These are phyloP conservation scores for Trametes gibbosa DNA, from an alignment of 768 basidiomycete species.

Conservation along the genomic window DNA sequence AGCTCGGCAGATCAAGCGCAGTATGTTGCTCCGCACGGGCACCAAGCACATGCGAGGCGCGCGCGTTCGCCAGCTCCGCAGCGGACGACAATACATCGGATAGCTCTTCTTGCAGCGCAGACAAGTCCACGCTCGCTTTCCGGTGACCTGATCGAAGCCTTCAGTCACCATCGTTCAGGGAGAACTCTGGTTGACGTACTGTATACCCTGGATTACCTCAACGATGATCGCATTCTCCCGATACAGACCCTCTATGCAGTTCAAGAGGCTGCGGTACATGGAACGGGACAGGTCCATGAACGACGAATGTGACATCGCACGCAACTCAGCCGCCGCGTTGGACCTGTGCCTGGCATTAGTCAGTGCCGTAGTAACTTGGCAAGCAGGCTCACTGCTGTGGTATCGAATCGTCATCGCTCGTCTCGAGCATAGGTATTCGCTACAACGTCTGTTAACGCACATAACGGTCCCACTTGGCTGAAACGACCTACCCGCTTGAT, in stretches of 20 bases:
- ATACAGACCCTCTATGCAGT: slow-evolving; percentile 66
- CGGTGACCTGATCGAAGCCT: slow-evolving; percentile 33
- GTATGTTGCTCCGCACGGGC: slow-evolving; percentile 79
- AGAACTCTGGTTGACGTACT: slow-evolving; percentile 29
- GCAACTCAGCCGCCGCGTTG: slow-evolving; percentile 54
- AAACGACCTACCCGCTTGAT: slow-evolving; percentile 53
- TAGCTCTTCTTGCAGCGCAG: slow-evolving; percentile 61
- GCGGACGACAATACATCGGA: slow-evolving; percentile 74
- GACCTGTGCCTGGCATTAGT: slow-evolving; percentile 29
- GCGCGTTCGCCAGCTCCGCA: slow-evolving; percentile 82
- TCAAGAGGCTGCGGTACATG: slow-evolving; percentile 62
- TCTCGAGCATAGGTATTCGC: slow-evolving; percentile 59
- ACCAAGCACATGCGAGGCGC: slow-evolving; percentile 75
- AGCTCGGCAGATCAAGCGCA: slow-evolving; percentile 65
- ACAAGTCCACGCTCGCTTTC: slow-evolving; percentile 39
- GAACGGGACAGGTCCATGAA: slow-evolving; percentile 61
- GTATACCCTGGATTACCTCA: slow-evolving; percentile 52
- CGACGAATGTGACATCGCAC: slow-evolving; percentile 62
- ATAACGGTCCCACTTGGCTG: neutral
- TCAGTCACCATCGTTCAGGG: neutral
- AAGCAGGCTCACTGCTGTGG: slow-evolving; percentile 20
- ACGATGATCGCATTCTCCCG: slow-evolving; percentile 55
- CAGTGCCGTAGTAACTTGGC: neutral
- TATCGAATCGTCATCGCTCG: slow-evolving; percentile 48
- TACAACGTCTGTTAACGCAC: slow-evolving; percentile 24